phyloP scores from a whole-genome alignment of 495 filamentous ascomycete genomes.

The Annulohypoxylon moriforme region DNA sequence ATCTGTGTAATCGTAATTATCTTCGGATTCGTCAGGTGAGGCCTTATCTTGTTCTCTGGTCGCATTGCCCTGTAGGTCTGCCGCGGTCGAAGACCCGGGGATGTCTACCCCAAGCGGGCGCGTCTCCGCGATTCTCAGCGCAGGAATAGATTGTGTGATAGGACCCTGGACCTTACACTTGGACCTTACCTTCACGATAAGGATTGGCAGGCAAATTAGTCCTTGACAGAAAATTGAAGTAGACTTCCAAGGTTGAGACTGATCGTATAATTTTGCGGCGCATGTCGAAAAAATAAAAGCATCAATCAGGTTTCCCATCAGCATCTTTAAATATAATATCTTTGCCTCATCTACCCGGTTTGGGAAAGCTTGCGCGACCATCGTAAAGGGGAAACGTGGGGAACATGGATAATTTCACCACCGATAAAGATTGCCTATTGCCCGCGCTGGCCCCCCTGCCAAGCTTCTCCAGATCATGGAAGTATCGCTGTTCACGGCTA shows the following conservation, averaged over 20 bases:
- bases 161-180: conserved; percentile 8
- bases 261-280: not conserved
- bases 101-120: conserved; percentile 26
- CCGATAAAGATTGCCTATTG: conserved; percentile 34
- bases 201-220: not conserved
- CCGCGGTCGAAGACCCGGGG: not conserved
- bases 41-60: not conserved
- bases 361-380: not conserved
- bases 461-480: conserved; percentile 43
- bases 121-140: conserved; percentile 13
- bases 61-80: not conserved
- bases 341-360: not conserved
- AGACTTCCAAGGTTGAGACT: no score
- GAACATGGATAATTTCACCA: conserved; percentile 30
- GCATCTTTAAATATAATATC: conserved; percentile 3
- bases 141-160: conserved; percentile 31
- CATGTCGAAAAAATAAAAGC: not conserved
- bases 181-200: conserved; percentile 11
- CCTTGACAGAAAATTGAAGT: not conserved
- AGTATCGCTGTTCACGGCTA: conserved; percentile 27
- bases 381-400: conserved; percentile 3
- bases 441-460: conserved; percentile 38
- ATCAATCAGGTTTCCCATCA: not conserved
- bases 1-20: conserved; percentile 5
- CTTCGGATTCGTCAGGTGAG: not conserved